Evolutionary conservation across 1,284 basidiomycete genomes (phyloP).

Genomic region (Blastosporella zonata): DNA sequence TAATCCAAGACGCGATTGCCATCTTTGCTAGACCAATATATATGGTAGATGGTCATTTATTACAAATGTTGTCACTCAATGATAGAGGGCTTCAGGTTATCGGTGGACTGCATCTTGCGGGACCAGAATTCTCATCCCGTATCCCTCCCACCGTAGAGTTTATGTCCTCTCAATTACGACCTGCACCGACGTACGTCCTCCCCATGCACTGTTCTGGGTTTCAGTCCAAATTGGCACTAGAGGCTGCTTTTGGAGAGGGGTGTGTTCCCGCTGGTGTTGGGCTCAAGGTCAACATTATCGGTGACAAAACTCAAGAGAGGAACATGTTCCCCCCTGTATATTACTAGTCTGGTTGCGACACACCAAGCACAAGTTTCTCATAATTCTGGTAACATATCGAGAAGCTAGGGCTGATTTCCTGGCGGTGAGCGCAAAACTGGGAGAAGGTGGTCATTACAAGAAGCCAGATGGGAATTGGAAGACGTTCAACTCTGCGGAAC

Average conservation of each 20-base stretch:
- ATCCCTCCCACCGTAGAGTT: slow-evolving; percentile 72
- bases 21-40: slow-evolving; percentile 68
- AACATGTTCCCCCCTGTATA: slow-evolving; percentile 30
- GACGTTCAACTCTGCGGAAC: too few species aligned
- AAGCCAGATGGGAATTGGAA: too few species aligned
- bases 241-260: slow-evolving; percentile 64
- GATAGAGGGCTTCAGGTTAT: slow-evolving; percentile 55
- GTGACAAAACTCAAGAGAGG: slow-evolving; percentile 35
- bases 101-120: slow-evolving; percentile 78
- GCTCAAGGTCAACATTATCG: slow-evolving; percentile 53
- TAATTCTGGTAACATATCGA: too few species aligned
- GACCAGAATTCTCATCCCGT: slow-evolving; percentile 57
- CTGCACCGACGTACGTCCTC: slow-evolving; percentile 66
- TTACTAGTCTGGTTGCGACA: neutral
- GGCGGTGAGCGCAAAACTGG: too few species aligned
- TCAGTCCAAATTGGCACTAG: slow-evolving; percentile 64
- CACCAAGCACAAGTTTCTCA: too few species aligned
- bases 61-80: neutral
- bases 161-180: slow-evolving; percentile 54
- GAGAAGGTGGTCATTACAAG: too few species aligned
- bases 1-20: slow-evolving; percentile 62
- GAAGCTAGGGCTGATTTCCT: too few species aligned
- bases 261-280: slow-evolving; percentile 78
- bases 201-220: slow-evolving; percentile 87
- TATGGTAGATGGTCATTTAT: slow-evolving; percentile 47